These are phyloP conservation scores for Haematococcus lacustris DNA, from an alignment of 139 green algal species.

Conservation along the genomic window DNA sequence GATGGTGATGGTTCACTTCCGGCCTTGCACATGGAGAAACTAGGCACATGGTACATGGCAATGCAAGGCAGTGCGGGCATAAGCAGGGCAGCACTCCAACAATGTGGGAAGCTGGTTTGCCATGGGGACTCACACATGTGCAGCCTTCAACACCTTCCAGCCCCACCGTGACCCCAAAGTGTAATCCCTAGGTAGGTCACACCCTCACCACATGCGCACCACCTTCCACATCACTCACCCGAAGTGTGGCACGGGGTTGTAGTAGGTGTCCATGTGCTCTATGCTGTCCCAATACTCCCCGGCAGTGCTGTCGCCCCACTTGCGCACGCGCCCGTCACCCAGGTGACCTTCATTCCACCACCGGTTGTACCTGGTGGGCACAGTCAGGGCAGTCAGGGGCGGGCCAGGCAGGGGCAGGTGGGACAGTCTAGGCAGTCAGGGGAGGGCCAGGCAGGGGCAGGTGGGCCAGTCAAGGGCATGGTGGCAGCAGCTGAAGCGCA, in stretches of 20 bases:
- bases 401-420: too few relatives aligned
- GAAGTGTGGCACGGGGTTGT: slow-evolving; percentile 87
- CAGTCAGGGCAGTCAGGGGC: too few relatives aligned
- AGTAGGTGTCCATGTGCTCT: slow-evolving; percentile 73
- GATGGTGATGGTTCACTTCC: not conserved
- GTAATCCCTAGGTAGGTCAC: not conserved
- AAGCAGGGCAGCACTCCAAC: not conserved
- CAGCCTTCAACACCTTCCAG: too few relatives aligned
- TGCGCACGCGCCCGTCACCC: slow-evolving; percentile 60
- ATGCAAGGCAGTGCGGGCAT: not conserved
- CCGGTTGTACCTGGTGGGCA: slow-evolving; percentile 30
- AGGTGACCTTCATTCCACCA: slow-evolving; percentile 74
- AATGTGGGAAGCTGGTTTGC: too few relatives aligned
- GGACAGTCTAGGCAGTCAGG: too few relatives aligned
- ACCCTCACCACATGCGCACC: not conserved
- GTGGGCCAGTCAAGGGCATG: too few relatives aligned
- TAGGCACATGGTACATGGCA: not conserved
- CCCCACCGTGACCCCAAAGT: not conserved
- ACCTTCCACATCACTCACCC: too few relatives aligned
- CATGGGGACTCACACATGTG: too few relatives aligned
- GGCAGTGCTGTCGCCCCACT: slow-evolving; percentile 49
- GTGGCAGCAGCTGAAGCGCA: too few relatives aligned
- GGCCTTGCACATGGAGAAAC: not conserved
- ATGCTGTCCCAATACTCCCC: slow-evolving; percentile 74
- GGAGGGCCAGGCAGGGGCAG: too few relatives aligned